phyloP scores from a whole-genome alignment of 2,329 filamentous ascomycete genomes.

The Curvularia hawaiiensis region DNA sequence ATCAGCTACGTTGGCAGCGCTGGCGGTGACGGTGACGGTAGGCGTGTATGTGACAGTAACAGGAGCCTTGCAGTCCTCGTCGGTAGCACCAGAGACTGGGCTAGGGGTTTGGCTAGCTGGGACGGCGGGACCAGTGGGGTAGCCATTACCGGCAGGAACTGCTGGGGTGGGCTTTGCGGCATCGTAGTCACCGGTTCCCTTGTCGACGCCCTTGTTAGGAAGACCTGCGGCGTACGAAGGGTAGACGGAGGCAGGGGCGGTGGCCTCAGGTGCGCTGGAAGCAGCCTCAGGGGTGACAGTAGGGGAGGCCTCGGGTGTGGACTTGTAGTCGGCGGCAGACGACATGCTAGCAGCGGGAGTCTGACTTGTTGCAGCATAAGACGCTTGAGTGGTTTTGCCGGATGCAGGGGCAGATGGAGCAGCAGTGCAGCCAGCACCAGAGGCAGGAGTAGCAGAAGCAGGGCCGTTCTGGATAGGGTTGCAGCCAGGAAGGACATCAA shows the following conservation, averaged over 20 bases:
- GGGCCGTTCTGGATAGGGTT: slow-evolving; percentile 47
- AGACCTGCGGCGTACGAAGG: slow-evolving; percentile 18
- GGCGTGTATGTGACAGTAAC: slow-evolving; percentile 36
- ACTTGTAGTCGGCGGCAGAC: slow-evolving; percentile 5
- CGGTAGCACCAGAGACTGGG: slow-evolving; percentile 5
- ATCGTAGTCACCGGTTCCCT: slow-evolving; percentile 6
- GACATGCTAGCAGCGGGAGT: slow-evolving; percentile 8
- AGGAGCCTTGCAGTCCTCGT: slow-evolving; percentile 28
- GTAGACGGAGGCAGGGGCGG: slow-evolving; percentile 4
- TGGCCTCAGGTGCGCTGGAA: slow-evolving; percentile 1
- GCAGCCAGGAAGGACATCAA: slow-evolving; percentile 46
- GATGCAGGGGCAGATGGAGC: slow-evolving; percentile 16
- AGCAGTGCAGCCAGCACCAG: slow-evolving; percentile 36
- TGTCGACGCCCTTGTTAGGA: slow-evolving; percentile 17
- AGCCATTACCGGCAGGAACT: slow-evolving; percentile 6
- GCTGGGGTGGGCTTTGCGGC: slow-evolving; percentile 5
- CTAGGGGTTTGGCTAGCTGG: slow-evolving; percentile 15
- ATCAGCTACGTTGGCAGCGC: slow-evolving; percentile 18
- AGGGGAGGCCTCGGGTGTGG: not conserved
- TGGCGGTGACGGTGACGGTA: slow-evolving; percentile 33
- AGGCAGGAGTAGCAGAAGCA: slow-evolving; percentile 32
- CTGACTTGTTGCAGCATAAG: slow-evolving; percentile 4
- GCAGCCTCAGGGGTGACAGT: not conserved
- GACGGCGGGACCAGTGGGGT: slow-evolving; percentile 13
- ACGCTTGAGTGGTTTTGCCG: slow-evolving; percentile 7